Base-by-base conservation (phyloP, 1,284 basidiomycete species). In the Pisolithus thermaeus region DNA sequence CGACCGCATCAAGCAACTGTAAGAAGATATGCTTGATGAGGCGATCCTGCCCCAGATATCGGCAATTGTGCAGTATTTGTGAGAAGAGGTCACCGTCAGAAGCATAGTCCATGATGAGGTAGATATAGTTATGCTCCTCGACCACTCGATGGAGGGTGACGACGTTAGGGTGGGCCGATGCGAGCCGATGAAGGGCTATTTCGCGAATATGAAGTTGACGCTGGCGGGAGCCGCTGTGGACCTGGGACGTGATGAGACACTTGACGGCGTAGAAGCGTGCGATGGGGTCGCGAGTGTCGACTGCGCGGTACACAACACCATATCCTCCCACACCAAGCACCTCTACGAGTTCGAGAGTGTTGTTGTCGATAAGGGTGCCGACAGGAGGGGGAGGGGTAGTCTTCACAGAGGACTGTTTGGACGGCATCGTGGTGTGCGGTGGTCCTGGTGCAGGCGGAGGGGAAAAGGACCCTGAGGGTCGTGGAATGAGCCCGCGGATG, bases 271-370 rank as follows among this genome's bases (percentile, higher is more conserved):
- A 92, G 49, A 81, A 82, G 58, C 78, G 78, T 48, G 74, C 76
- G 43, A 70, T 70, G 18, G 74, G 69, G 47, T 77, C 74, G 59
- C 69, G 74, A 38, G 73, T 73, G 68, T 90, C 89, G 55, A 90
- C 74, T 32, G 90, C 94, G 56, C 89, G 89, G 72, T 97, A 98
- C 46, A 97, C 95, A 61, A 97, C 89, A 55, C 96, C 96, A 67
- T 97, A 98, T 23, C 94, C 94, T 42, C 96, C 96, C 49, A 92
- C 82, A 49, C 96, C 96, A 50, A 99, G 83, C 51, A 96, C 82
- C 62, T 91, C 84, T 61, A 93, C 83, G 61, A 97, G 88, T 72
- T 95, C 84, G 56, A 97, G 81, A 42, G 83, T 75, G 56, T 83
- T 87, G 61, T 83, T 79, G 76, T 92, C 90, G 73, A 94, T 90